Base-by-base conservation (phyloP, 129 eudicot genomes). In the Flaveria ramosissima region DNA sequence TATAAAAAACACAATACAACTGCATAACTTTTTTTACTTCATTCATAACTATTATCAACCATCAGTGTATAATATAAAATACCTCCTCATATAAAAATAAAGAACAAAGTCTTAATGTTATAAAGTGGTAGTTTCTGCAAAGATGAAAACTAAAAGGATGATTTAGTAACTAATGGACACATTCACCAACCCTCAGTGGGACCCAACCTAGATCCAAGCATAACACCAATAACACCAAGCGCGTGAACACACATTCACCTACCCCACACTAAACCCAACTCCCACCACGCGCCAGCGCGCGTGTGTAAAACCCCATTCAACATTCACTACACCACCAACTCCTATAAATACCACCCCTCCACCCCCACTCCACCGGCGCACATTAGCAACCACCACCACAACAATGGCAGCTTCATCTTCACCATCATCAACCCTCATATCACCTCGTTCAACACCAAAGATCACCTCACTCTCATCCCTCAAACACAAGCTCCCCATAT, bases 371-470 rank as follows among this genome's bases (percentile, higher is more conserved):
- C 6, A 75, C 73, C 87, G 66, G 70, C 53, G 82, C 36, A 48
- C 82, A 71, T 59, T 47, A 70, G 59, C 36, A 73, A 32, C 62
- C 11, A 5, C 43, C n/a, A 7, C 67, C 81, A 8, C 70, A 59
- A 48, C 80, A 26, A 88, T 88, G 92, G 95, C 96, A 74, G 85
- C 88, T 41, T 80, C 92, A 27, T 52, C 89, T 68, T 75, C 83
- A 23, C 63, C 86, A 13, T 79, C 80, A 9, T 72, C 64, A 56
- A 87, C 79, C 74, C 84, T 83, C 56, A 16, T 81, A 69, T 74
- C 91, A n/a, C 77, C 86, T 74, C 89, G 70, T 53, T 68, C 80
- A 5, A 62, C 89, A 16, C 77, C 71, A 60, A 73, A 62, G 14
- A n/a, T 13, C 6, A 66, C 72, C 7, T 70, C 89, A 11, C 69